Evolutionary conservation across 805 yeast genomes (phyloP).

Genomic region (Zygotorulaspora chibaensis): DNA sequence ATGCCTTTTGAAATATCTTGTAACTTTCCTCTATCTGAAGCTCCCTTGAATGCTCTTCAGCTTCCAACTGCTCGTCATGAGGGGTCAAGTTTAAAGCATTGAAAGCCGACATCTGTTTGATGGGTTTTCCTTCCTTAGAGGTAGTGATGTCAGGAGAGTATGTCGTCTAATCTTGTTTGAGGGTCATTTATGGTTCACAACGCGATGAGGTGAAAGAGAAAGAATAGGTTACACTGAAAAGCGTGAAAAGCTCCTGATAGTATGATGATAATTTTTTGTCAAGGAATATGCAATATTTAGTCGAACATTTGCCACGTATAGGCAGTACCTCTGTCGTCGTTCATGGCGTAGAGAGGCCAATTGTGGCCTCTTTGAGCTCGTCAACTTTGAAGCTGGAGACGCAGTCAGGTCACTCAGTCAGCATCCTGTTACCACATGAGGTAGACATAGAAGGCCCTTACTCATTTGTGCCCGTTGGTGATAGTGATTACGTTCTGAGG

Average conservation of each 20-base stretch:
- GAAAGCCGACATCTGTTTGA: conserved; percentile 51
- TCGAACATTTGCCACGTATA: conserved; percentile 17
- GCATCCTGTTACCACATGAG: conserved; percentile 11
- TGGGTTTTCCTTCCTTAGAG: neutral
- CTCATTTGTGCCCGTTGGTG: conserved; percentile 1
- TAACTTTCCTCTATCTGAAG: conserved; percentile 85
- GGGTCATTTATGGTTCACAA: neutral
- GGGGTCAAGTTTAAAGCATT: conserved; percentile 75
- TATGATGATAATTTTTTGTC: neutral
- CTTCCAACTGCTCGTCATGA: conserved; percentile 62
- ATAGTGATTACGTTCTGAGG: conserved; percentile 7
- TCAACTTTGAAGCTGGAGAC: conserved; percentile 6
- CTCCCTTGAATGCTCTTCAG: conserved; percentile 88
- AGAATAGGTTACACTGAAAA: neutral
- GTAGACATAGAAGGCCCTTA: neutral
- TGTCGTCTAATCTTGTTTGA: neutral
- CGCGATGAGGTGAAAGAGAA: neutral
- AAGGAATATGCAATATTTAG: conserved; percentile 2
- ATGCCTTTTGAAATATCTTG: conserved; percentile 66
- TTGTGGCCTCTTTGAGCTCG: conserved; percentile 2
- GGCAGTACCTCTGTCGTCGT: conserved; percentile 18
- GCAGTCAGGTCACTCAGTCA: neutral
- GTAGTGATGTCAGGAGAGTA: no score
- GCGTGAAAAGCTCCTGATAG: no score
- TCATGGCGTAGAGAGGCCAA: conserved; percentile 10